These are phyloP conservation scores for Chaetomiaceae sp. DNA, from an alignment of 2,329 filamentous ascomycete genomes.

Conservation along the genomic window DNA sequence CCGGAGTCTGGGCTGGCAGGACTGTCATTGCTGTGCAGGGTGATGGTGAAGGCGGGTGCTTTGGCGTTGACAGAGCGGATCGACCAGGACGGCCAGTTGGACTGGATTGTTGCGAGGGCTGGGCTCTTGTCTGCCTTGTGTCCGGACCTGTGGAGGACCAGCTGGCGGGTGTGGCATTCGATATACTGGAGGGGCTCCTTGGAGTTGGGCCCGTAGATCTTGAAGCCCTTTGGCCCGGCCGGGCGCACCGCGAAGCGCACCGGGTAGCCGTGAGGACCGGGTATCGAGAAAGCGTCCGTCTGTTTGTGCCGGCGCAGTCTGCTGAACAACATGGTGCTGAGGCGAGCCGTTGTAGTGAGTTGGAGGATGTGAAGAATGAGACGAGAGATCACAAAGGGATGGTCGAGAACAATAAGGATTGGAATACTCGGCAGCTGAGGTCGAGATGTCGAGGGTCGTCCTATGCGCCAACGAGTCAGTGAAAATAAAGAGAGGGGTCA, in stretches of 20 bases:
- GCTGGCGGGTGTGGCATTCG: conserved; percentile 1
- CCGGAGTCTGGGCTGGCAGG: background rate
- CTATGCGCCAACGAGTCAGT: too few species aligned
- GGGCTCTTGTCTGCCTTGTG: conserved; percentile 13
- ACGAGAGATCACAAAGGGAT: too few species aligned
- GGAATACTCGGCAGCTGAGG: too few species aligned
- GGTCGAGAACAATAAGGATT: too few species aligned
- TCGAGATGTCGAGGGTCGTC: too few species aligned
- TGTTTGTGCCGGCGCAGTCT: too few species aligned
- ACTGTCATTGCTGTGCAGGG: background rate
- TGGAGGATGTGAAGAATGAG: too few species aligned
- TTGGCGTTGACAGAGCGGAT: background rate
- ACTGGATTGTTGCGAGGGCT: conserved; percentile 4
- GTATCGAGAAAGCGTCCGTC: background rate
- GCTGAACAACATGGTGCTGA: too few species aligned
- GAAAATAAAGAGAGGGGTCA: too few species aligned
- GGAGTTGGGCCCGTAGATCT: conserved; percentile 9
- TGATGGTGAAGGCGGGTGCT: conserved; percentile 8
- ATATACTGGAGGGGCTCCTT: conserved; percentile 14
- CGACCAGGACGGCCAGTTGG: conserved; percentile 4
- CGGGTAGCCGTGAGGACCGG: conserved; percentile 16
- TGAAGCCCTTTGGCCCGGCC: conserved; percentile 7
- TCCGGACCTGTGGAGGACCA: conserved; percentile 4
- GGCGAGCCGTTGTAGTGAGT: too few species aligned
- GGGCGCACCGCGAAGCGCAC: conserved; percentile 17